Conservation (phyloP, 768 basidiomycete species). For the Phylloporus arenicola region DNA sequence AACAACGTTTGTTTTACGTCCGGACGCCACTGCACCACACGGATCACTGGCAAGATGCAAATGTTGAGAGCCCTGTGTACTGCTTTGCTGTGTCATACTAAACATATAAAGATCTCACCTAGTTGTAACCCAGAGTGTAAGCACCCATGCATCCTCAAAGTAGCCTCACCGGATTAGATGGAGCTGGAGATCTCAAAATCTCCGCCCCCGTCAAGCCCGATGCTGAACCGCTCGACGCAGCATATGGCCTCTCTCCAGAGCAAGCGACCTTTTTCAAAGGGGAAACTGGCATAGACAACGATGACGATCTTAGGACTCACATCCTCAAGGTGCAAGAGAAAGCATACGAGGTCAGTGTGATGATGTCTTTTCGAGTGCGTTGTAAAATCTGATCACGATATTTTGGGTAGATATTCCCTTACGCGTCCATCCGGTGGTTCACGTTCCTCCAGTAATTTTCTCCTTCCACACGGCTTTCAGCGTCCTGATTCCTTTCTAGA, state of each 20-base stretch:
- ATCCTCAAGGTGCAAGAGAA: constrained; percentile 27
- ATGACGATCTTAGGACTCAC: constrained; percentile 25
- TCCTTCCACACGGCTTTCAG: neutral
- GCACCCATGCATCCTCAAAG: neutral
- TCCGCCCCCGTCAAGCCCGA: neutral
- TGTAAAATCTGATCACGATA: neutral
- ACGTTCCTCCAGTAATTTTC: constrained; percentile 20
- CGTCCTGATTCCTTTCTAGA: constrained; percentile 1
- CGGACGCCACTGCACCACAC: too few species aligned
- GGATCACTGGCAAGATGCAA: too few species aligned
- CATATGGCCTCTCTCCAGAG: constrained; percentile 9
- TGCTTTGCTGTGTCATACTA: neutral
- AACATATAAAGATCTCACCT: neutral
- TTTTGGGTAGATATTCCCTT: constrained; percentile 23
- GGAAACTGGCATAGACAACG: constrained; percentile 26
- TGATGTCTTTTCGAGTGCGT: neutral
- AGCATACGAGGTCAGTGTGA: constrained; percentile 25
- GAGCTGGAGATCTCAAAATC: constrained; percentile 9
- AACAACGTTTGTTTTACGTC: neutral
- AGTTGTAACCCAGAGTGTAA: neutral
- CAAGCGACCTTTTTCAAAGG: constrained; percentile 25
- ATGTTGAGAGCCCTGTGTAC: neutral
- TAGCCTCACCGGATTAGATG: neutral
- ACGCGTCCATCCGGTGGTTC: constrained; percentile 24
- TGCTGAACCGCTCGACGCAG: neutral